Evolutionary conservation across 176 grass and related monocot species (phyloP), one percentile per base, ranked within the genome.

Genomic region (Dactylis glomerata): DNA sequence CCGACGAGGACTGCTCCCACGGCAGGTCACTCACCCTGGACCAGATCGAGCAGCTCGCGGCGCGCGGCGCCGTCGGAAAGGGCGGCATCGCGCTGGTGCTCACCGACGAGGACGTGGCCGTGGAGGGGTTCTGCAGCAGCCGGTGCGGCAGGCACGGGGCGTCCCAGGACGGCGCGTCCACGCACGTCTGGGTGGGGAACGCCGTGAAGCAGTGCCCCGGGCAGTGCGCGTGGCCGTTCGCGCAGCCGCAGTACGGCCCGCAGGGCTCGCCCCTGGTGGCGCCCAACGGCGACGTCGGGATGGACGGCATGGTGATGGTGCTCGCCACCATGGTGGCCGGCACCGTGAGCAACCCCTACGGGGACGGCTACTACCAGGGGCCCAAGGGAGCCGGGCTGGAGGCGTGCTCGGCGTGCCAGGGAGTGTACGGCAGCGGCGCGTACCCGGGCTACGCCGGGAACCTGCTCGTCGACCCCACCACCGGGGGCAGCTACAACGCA

Each of bases 211-310:
- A 94, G 82, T 94, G 92, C 77, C 81, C 89, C 2, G 89, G 89
- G 24, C 86, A 94, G 32, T 92, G 89, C 82, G 89, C 89, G 27
- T 87, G 92, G 89, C 84, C 90, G 47, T 92, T 95, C 72, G 82
- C 86, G 68, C 82, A 90, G 83, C 93, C 88, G 68, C 8, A 49
- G 71, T 84, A 90, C 82, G 93, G 93, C 4, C 90, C 93, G 7
- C 88, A 95, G 83, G 73, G 46, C 40, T 34, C 74, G 45, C 76
- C 93, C 0, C 51, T 95, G 12, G 79, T 90, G 70, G 79, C 82
- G 32, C 90, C 88, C 65, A 95, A 87, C 83, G 90, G 82, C 24
- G 69, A 95, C 83, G 85, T 81, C 26, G 87, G 79, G 15, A 27
- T 77, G n/a, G 93, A 93, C 88, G 93, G 90, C 47, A 74, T 93